A percentile compares a stretch with the other conserved stretches of the same genome.
phyloP scores from a whole-genome alignment of 331 rosid genomes.

The Acacia pycnantha region DNA sequence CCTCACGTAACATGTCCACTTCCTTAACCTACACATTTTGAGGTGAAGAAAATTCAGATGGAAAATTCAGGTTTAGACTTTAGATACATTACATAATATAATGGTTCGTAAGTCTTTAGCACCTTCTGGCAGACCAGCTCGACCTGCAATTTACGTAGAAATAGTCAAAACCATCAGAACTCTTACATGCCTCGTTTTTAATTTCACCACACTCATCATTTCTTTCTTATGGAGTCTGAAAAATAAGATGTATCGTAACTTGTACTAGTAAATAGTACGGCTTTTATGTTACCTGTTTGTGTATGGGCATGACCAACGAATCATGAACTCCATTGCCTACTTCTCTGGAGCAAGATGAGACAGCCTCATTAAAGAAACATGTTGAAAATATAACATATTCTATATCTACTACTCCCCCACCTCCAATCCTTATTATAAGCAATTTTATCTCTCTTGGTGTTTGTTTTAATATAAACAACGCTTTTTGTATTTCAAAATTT shows the following conservation, averaged over 20 bases:
- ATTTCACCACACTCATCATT: background rate
- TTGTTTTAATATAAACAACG: no score
- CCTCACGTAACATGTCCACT: slow-evolving; percentile 64
- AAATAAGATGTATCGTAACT: no score
- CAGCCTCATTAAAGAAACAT: slow-evolving; percentile 2
- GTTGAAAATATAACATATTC: background rate
- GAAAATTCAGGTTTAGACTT: slow-evolving; percentile 7
- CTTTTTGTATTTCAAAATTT: no score
- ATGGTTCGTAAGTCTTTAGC: slow-evolving; percentile 27
- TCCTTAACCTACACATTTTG: slow-evolving; percentile 65
- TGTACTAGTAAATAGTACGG: no score
- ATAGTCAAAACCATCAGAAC: background rate
- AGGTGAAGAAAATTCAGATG: slow-evolving; percentile 9
- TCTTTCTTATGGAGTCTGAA: no score
- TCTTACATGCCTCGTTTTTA: background rate
- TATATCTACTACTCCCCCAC: background rate
- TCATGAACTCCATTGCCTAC: slow-evolving; percentile 82
- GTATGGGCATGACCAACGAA: slow-evolving; percentile 80
- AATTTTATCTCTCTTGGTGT: no score
- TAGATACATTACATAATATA: slow-evolving; percentile 17
- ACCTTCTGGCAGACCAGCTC: slow-evolving; percentile 78
- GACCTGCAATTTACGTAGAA: slow-evolving; percentile 50
- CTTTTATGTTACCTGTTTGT: slow-evolving; percentile 50
- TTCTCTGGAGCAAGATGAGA: slow-evolving; percentile 57
- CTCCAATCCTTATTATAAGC: no score